Conservation (phyloP, 1,139 yeast species). For the Oligophagozyma castellii region DNA sequence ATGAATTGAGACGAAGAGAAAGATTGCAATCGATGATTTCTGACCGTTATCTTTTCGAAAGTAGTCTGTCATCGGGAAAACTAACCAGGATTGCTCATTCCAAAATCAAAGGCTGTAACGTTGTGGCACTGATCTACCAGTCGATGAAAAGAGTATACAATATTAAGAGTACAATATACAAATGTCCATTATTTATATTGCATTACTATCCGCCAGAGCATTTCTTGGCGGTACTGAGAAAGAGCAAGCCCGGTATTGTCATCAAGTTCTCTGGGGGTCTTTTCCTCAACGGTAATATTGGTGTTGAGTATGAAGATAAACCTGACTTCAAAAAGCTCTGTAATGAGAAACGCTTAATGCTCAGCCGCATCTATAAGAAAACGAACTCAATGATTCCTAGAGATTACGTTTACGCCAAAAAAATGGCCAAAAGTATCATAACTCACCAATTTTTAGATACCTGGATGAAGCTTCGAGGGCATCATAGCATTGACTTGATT, state of each 20-base stretch:
- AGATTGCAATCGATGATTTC: too few relatives aligned
- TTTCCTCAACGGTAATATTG: constrained; percentile 16
- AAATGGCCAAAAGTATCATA: constrained; percentile 30
- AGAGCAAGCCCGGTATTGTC: constrained; percentile 35
- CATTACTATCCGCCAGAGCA: constrained; percentile 35
- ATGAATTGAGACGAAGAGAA: too few relatives aligned
- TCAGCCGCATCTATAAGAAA: constrained; percentile 5
- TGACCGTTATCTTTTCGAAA: too few relatives aligned
- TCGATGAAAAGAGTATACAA: too few relatives aligned
- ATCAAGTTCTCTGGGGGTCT: constrained; percentile 18
- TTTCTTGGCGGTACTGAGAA: constrained; percentile 32
- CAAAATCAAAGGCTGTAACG: too few relatives aligned
- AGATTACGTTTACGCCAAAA: constrained; percentile 29
- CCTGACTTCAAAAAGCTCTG: not conserved
- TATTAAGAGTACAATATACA: too few relatives aligned
- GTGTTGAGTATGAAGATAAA: not conserved
- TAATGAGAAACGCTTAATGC: constrained; percentile 2
- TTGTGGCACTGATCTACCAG: too few relatives aligned
- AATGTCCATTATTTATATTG: constrained; percentile 24
- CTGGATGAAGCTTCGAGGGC: constrained; percentile 17
- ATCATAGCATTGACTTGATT: constrained; percentile 5
- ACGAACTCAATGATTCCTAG: constrained; percentile 26
- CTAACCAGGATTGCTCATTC: too few relatives aligned
- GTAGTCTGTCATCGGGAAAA: too few relatives aligned
- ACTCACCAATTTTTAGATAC: constrained; percentile 24